Percentiles rank a stretch among this genome's conserved stretches.
Conservation (phyloP, 1,284 basidiomycete genomes). For the Apiotrichum gracile region DNA sequence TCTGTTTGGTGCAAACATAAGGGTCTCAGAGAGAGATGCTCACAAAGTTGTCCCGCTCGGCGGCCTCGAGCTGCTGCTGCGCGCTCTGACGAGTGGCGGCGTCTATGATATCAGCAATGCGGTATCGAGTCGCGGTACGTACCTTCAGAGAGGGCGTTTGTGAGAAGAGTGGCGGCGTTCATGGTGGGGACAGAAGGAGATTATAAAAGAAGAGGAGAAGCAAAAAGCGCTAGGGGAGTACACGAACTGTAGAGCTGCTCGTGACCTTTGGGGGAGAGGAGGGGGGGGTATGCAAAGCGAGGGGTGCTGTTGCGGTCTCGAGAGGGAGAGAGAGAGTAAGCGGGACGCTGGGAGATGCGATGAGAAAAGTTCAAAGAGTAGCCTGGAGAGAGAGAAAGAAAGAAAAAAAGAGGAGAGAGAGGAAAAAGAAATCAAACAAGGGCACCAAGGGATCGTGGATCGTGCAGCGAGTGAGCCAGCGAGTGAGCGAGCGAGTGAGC, state of each 20-base stretch:
- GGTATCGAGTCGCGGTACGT: conserved; percentile 41
- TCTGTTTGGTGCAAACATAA: neutral
- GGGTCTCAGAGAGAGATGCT: conserved; percentile 28
- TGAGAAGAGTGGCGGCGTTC: conserved; percentile 82
- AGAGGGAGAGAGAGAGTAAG: neutral
- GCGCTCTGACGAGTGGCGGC: conserved; percentile 80
- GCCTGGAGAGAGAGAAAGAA: neutral
- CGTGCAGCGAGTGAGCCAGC: too few relatives aligned
- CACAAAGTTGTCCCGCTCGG: conserved; percentile 79
- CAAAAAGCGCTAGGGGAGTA: neutral
- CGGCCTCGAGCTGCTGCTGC: conserved; percentile 75
- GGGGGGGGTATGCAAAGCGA: neutral
- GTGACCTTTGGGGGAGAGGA: neutral
- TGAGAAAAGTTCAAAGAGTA: neutral
- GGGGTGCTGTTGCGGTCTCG: too few relatives aligned
- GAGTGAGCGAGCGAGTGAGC: too few relatives aligned
- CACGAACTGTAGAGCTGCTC: neutral
- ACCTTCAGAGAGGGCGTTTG: conserved; percentile 85
- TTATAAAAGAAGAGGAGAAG: neutral
- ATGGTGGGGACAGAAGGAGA: conserved; percentile 48
- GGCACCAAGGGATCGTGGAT: too few relatives aligned
- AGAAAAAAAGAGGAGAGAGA: neutral
- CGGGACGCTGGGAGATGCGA: neutral
- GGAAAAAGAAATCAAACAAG: too few relatives aligned
- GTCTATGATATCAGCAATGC: conserved; percentile 52